Evolutionary conservation across 1,139 yeast genomes (phyloP), one percentile per base, ranked within the genome.

Genomic region (Geotrichum citri-aurantii): DNA sequence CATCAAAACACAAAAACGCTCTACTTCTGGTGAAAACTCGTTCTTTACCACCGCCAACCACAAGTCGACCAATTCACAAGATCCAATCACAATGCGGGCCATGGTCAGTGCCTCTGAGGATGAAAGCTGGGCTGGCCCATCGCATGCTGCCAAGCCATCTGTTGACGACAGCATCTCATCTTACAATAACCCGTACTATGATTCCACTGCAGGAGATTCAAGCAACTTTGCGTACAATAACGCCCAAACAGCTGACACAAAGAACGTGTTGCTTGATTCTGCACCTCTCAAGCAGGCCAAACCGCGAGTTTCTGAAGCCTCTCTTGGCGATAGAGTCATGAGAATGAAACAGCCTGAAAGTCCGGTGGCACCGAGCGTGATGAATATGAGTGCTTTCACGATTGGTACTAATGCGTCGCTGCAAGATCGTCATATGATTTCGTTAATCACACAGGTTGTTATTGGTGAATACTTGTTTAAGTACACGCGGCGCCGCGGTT

Each of bases 391-490:
- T 44, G 68, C 68, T 14, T 68, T 77, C 46, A 85, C 92, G 1
- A 79, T 88, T 69, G 86, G 85, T 53, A 86, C 93, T 0, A 80
- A 84, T 69, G 50, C 58, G 14, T 46, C 61, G 8, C 85, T 85
- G 3, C 85, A 93, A 0, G 93, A 86, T 64, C 82, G 81, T 55
- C 83, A 84, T 50, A 88, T 89, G 81, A 86, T 89, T 64, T 92
- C 95, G 1, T 93, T 95, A 1, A 82, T 93, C 59, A 88, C 97
- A 0, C 97, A 91, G 72, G 87, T 95, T 11, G 92, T 93, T 54
- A 88, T 92, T 72, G 99, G 99, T 59, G 98, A 92, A 71, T 90
- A 85, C 65, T 76, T 91, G 63, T 86, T 81, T 81, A 93, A 93
- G 72, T 92, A 93, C 70, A 89, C 86, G 71, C 84, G 96, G 56